Conservation (phyloP, 208 protist genomes). For the Perkinsela sp. region DNA sequence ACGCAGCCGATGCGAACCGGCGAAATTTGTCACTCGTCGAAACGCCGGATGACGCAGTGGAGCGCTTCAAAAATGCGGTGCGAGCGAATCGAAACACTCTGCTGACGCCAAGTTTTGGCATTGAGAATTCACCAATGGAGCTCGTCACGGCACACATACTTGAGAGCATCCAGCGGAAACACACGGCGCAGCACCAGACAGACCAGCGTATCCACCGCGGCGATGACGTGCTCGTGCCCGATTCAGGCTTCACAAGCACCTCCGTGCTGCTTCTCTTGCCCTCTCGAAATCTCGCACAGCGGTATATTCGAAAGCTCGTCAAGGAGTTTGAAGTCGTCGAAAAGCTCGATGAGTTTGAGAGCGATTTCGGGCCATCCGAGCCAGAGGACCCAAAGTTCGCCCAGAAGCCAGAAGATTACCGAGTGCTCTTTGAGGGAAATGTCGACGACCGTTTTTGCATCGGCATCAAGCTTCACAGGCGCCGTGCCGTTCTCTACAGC, state of each 20-base stretch:
- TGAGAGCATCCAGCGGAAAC: not conserved
- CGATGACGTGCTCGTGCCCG: constrained; percentile 38
- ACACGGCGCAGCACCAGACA: not conserved
- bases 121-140: not conserved
- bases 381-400: constrained; percentile 41
- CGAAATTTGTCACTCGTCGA: not conserved
- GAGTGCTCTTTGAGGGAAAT: constrained; percentile 73
- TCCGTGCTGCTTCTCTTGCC: constrained; percentile 69
- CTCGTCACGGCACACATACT: not conserved
- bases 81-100: not conserved
- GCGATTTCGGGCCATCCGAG: constrained; percentile 62
- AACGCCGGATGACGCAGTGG: not conserved
- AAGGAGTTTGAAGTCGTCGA: constrained; percentile 19
- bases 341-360: constrained; percentile 35
- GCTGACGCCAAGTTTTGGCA: not conserved
- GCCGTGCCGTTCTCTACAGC: constrained; percentile 42
- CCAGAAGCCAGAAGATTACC: constrained; percentile 52
- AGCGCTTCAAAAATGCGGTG: not conserved
- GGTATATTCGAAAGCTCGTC: constrained; percentile 51
- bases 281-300: constrained; percentile 60
- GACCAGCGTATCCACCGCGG: constrained; percentile 5
- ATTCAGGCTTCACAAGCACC: constrained; percentile 75
- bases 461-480: constrained; percentile 37
- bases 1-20: no score
- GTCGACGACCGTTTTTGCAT: constrained; percentile 81